Evolutionary conservation across 192 early-diverging fungal species (phyloP).

Genomic region (Backusella tarrabulga): DNA sequence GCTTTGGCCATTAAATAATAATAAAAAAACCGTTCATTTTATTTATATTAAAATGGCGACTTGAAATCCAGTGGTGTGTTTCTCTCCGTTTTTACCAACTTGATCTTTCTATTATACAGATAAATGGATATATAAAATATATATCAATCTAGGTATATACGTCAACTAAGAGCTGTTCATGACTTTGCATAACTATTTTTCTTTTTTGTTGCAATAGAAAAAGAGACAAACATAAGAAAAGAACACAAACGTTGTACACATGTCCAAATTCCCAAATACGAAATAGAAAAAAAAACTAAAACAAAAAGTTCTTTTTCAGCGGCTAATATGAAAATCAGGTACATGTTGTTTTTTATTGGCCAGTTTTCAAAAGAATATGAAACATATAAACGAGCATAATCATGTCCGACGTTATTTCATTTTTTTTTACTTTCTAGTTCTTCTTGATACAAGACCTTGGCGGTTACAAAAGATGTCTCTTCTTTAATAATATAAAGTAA

Average conservation of each 20-base stretch:
- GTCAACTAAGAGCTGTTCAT: not conserved
- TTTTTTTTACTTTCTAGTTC: not conserved
- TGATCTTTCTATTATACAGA: not conserved
- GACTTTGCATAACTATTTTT: too few relatives aligned
- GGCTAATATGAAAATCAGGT: not conserved
- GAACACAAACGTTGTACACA: not conserved
- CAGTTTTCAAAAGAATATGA: not conserved
- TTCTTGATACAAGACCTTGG: not conserved
- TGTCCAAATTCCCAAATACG: not conserved
- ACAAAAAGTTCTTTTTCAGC: not conserved
- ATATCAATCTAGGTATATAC: not conserved
- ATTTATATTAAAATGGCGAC: not conserved
- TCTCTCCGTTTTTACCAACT: not conserved
- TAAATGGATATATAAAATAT: not conserved
- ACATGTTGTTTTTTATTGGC: not conserved
- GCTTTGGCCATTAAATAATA: not conserved
- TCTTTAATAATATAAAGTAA: not conserved
- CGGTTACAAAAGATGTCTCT: not conserved
- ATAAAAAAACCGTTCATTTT: not conserved
- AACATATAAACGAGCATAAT: not conserved
- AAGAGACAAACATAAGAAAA: not conserved
- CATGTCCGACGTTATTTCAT: not conserved
- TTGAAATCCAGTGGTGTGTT: not conserved
- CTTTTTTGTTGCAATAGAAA: not conserved
- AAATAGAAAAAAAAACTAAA: not conserved